Conservation (phyloP, 176 grass and related monocot genomes). For the Pharus latifolius region DNA sequence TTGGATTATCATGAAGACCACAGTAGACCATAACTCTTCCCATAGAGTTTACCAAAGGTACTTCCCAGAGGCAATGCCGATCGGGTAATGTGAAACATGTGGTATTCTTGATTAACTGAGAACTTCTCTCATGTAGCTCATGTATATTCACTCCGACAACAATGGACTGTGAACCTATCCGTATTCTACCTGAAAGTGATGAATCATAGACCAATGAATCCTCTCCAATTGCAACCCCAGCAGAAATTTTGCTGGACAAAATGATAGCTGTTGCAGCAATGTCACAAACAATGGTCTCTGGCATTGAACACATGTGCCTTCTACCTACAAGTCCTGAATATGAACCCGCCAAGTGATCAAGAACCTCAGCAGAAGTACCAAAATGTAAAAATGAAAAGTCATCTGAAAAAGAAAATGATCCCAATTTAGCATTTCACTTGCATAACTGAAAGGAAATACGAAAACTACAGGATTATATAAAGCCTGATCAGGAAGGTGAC, state of each 20-base stretch:
- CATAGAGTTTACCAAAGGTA: constrained; percentile 57
- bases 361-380: constrained; percentile 84
- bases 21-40: constrained; percentile 74
- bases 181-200: constrained; percentile 56
- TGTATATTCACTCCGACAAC: constrained; percentile 65
- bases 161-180: constrained; percentile 81
- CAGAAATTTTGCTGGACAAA: constrained; percentile 73
- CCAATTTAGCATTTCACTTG: constrained; percentile 3
- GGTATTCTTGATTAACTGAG: constrained; percentile 11
- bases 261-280: constrained; percentile 74
- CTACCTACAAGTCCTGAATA: constrained; percentile 72
- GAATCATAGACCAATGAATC: constrained; percentile 93
- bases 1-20: constrained; percentile 90
- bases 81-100: constrained; percentile 58
- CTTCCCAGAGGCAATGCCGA: constrained; percentile 90
- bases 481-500: background rate
- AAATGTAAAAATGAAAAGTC: constrained; percentile 88
- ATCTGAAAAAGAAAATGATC: constrained; percentile 49
- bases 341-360: constrained; percentile 74
- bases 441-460: background rate
- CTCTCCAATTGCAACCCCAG: constrained; percentile 71
- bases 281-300: constrained; percentile 79
- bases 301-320: constrained; percentile 62
- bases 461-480: background rate
- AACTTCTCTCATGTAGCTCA: constrained; percentile 16